Percentiles rank a stretch among this genome's conserved stretches.
phyloP scores from a whole-genome alignment of 1,284 basidiomycete genomes.

The Violaceomyces palustris region DNA sequence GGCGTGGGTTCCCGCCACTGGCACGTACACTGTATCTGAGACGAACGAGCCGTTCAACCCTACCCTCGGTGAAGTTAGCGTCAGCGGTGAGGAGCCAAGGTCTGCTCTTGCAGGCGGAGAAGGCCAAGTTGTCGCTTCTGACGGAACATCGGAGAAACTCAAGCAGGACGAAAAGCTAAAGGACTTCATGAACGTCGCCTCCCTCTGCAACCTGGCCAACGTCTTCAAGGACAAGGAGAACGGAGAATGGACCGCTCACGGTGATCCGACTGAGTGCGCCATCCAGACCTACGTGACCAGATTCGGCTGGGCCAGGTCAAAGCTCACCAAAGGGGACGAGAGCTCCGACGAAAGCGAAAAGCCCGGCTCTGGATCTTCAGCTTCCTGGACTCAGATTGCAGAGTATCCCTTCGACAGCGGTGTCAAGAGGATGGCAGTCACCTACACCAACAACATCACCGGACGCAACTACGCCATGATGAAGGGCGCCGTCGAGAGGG shows the following conservation, averaged over 20 bases:
- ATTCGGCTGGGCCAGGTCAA: conserved; percentile 44
- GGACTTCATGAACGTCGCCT: conserved; percentile 46
- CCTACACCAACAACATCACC: conserved; percentile 51
- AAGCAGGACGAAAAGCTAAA: conserved; percentile 26
- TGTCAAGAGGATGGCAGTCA: conserved; percentile 54
- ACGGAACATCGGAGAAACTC: conserved; percentile 35
- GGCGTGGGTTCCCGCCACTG: conserved; percentile 47
- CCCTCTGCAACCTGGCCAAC: conserved; percentile 51
- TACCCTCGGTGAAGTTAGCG: conserved; percentile 53
- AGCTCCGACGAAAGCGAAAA: conserved; percentile 21
- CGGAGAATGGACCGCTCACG: conserved; percentile 62
- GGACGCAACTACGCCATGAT: conserved; percentile 42
- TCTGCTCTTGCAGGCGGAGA: conserved; percentile 36
- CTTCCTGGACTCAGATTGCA: conserved; percentile 56
- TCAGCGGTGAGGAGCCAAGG: conserved; percentile 38
- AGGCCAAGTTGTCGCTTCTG: conserved; percentile 52
- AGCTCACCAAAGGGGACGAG: conserved; percentile 34
- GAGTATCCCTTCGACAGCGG: conserved; percentile 50
- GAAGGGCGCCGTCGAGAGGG: conserved; percentile 51
- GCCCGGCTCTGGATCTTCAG: no score
- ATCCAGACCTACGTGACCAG: conserved; percentile 63
- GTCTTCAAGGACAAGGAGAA: conserved; percentile 50
- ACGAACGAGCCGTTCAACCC: conserved; percentile 51
- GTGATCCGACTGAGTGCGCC: conserved; percentile 64
- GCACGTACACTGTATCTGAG: conserved; percentile 42